Evolutionary conservation across 441 rosid genomes (phyloP), one percentile per base, ranked within the genome.

Genomic region (Aleurites moluccanus): DNA sequence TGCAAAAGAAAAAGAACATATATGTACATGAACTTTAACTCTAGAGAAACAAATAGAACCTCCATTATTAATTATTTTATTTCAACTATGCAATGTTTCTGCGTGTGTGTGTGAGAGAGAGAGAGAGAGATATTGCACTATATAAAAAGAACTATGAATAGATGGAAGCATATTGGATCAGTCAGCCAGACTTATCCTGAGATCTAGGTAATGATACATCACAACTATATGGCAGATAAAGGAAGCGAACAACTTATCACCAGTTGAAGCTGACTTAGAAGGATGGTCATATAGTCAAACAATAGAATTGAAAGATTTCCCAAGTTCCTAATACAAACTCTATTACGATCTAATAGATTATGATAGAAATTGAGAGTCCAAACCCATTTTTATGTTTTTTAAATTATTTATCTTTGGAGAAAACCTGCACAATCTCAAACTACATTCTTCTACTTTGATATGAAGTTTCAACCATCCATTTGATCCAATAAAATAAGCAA

Each of bases 1-100:
- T 95, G 87, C 71, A 84, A 80, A 74, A 71, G 80, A 52, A 71
- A 81, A 82, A 70, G 64, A 38, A 38, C 40, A 30, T 30, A 30
- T 30, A 30, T 30, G 8, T 33, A 42, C 18, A 56, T 55, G 61
- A 4, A 14, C 72, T 69, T 63, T 33, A 75, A 28, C 27, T 25
- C 44, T 64, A 60, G 33, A 68, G 47, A 78, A 70, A 52, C 16
- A 64, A 57, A 56, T 50, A 71, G 16, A 47, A 70, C 21, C 25
- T 47, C 77, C 55, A 25, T 16, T 20, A 27, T 11, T 68, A 30
- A 47, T 52, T 28, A 38, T 65, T 65, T 55, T 33, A 61, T 52
- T 63, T 44, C 30, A 28, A 52, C n/a, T 14, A 55, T 47, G 16
- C 21, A 33, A 47, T 6, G 23, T 56, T n/a, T 56, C 8, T 21